These are phyloP conservation scores for Pyrenophora tritici-repentis DNA, from an alignment of 2,329 filamentous ascomycete species.

Conservation along the genomic window DNA sequence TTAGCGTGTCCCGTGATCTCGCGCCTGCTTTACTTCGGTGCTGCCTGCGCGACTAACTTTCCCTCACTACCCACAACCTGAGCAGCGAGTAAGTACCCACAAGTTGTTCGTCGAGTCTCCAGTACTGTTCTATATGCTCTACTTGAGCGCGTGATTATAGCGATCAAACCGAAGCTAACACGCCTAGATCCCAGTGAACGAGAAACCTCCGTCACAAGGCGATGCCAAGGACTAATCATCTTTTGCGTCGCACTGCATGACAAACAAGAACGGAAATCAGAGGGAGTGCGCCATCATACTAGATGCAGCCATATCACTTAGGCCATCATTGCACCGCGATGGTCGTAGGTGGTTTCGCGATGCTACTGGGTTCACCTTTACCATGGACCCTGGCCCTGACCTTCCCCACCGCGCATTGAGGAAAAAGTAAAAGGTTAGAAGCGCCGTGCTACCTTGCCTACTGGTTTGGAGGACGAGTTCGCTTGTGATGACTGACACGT, in stretches of 20 bases:
- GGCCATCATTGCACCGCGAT: slow-evolving; percentile 26
- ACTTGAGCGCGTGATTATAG: background rate
- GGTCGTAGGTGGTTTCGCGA: slow-evolving; percentile 15
- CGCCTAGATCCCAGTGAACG: slow-evolving; percentile 36
- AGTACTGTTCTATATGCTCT: background rate
- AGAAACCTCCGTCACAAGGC: slow-evolving; percentile 34
- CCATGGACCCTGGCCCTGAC: slow-evolving; percentile 16
- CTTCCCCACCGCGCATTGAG: slow-evolving; percentile 39
- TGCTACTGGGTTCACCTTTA: slow-evolving; percentile 22
- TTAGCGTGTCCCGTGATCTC: slow-evolving; percentile 24
- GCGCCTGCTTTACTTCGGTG: slow-evolving; percentile 17
- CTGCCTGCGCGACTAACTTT: slow-evolving; percentile 17
- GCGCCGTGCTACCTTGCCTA: slow-evolving; percentile 25
- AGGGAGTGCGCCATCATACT: slow-evolving; percentile 39
- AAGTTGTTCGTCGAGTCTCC: background rate
- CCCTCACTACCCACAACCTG: slow-evolving; percentile 31
- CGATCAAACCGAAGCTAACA: slow-evolving; percentile 8
- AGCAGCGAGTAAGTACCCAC: slow-evolving; percentile 32
- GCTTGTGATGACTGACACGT: slow-evolving; percentile 37
- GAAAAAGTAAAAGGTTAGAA: slow-evolving; percentile 43
- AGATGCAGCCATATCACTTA: slow-evolving; percentile 24
- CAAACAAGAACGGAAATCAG: slow-evolving; percentile 43
- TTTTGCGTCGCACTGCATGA: slow-evolving; percentile 29
- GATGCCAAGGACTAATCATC: slow-evolving; percentile 31
- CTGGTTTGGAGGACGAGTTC: slow-evolving; percentile 24